phyloP scores from a whole-genome alignment of 1,284 basidiomycete species.

The Austroboletus olivaceoglutinosus region DNA sequence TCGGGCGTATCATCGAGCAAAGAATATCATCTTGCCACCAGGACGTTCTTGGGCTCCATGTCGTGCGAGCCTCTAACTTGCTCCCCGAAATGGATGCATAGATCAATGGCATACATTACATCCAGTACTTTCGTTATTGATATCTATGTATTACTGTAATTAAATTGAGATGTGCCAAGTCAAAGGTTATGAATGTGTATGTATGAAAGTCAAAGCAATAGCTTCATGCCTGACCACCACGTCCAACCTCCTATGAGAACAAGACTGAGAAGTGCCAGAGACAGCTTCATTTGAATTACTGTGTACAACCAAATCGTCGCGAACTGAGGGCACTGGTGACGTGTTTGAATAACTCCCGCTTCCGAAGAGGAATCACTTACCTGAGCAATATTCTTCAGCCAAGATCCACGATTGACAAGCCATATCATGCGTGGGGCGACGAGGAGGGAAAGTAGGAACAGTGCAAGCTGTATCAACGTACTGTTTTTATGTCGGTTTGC shows the following conservation, averaged over 20 bases:
- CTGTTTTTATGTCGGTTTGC: slow-evolving; percentile 63
- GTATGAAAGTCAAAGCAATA: slow-evolving; percentile 35
- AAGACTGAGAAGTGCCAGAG: slow-evolving; percentile 60
- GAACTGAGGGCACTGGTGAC: slow-evolving; percentile 64
- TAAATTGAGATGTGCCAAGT: neutral
- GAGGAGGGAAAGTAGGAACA: slow-evolving; percentile 58
- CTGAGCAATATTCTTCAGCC: slow-evolving; percentile 69
- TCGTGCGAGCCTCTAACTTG: neutral
- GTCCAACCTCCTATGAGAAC: slow-evolving; percentile 50
- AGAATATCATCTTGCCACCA: slow-evolving; percentile 35
- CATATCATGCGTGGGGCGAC: slow-evolving; percentile 66
- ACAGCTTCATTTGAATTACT: slow-evolving; percentile 63
- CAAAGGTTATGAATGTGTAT: neutral
- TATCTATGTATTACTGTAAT: neutral
- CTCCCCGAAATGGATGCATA: slow-evolving; percentile 2
- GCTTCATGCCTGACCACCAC: slow-evolving; percentile 58
- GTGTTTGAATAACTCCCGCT: slow-evolving; percentile 1
- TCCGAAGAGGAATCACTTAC: slow-evolving; percentile 36
- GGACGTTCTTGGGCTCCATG: slow-evolving; percentile 3
- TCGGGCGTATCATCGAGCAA: slow-evolving; percentile 81
- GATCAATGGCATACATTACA: slow-evolving; percentile 18
- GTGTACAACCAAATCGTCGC: slow-evolving; percentile 75
- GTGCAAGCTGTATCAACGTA: slow-evolving; percentile 48
- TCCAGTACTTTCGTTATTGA: neutral
- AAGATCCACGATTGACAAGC: slow-evolving; percentile 64